Base-by-base conservation (phyloP, 768 basidiomycete genomes). In the Hydnomerulius pinastri region DNA sequence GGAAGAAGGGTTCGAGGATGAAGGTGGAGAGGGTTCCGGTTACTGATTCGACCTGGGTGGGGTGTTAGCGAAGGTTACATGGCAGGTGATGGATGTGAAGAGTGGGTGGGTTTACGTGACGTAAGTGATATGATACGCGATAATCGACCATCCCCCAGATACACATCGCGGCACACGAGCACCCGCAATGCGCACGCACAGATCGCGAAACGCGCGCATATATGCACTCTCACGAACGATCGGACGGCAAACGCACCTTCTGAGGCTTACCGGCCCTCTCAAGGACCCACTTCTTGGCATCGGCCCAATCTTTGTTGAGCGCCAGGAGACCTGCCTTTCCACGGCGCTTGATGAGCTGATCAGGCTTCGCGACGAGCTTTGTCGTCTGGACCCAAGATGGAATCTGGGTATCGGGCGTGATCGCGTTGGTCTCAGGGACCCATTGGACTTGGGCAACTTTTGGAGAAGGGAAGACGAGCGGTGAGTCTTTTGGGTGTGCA, bases 321-420 rank as follows among this genome's bases (percentile, higher is more conserved):
- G 86, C 85, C 56, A 99, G 83, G 12, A 99, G 81, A 57, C 97
- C 97, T 18, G 93, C 93, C 81, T 99, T 99, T 64, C 97, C 97
- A 55, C 97, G 90, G 58, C 97, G 90, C 79, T 98, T 99, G 84
- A 98, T 98, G 72, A 98, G 87, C 76, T 97, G 94, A 76, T 96
- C 94, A 21, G 94, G 94, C 77, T 97, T 97, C 15, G 86, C 94
- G 63, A 97, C 94, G 69, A 96, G 90, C 78, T 92, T 91, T 59
- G 69, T 83, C 58, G 78, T 82, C 74, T 83, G 85, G 29, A 94
- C 87, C 92, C 91, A 94, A 61, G 78, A 71, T 13, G 90, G 90
- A 25, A 93, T 72, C 53, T 77, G 71, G 32, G 66, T 75, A 49
- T 85, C 83, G 29, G 81, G 72, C 1, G 82, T 83, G 71, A 84